Conservation (phyloP, 805 yeast species). For the Saccharomycopsis olivae region DNA sequence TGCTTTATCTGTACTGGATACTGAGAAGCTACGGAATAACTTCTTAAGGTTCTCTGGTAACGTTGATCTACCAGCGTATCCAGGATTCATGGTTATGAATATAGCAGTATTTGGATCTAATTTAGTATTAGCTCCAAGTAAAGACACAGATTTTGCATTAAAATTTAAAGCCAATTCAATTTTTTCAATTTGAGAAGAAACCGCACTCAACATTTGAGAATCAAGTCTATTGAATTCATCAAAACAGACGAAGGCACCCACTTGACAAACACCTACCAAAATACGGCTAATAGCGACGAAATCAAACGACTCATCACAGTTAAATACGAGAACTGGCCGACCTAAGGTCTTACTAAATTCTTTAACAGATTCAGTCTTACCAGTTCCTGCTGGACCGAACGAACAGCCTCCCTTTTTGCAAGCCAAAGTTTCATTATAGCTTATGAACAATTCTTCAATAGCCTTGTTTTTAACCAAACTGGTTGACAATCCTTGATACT, state of each 20-base stretch:
- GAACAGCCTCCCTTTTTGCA: conserved; percentile 82
- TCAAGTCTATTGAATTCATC: conserved; percentile 87
- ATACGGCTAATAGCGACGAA: conserved; percentile 69
- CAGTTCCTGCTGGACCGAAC: conserved; percentile 96
- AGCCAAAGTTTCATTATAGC: conserved; percentile 65
- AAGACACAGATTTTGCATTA: conserved; percentile 22
- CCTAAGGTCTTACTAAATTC: conserved; percentile 77
- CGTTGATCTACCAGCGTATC: conserved; percentile 69
- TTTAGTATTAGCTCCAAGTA: conserved; percentile 31
- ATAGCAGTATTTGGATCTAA: conserved; percentile 51
- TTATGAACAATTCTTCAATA: conserved; percentile 48
- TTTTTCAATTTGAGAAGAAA: conserved; percentile 66
- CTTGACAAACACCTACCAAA: conserved; percentile 63
- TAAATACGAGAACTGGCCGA: conserved; percentile 70
- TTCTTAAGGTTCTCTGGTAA: conserved; percentile 81
- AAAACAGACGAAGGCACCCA: conserved; percentile 94
- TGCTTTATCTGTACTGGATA: conserved; percentile 60
- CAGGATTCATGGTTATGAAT: conserved; percentile 88
- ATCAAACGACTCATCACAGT: conserved; percentile 87
- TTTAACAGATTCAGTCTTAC: conserved; percentile 86
- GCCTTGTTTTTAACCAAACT: conserved; percentile 70
- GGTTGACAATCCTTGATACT: conserved; percentile 68
- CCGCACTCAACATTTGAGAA: conserved; percentile 65
- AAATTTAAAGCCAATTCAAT: conserved; percentile 47
- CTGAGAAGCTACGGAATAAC: conserved; percentile 64